Conservation (phyloP, 176 grass and related monocot genomes). For the Elaeis guineensis region DNA sequence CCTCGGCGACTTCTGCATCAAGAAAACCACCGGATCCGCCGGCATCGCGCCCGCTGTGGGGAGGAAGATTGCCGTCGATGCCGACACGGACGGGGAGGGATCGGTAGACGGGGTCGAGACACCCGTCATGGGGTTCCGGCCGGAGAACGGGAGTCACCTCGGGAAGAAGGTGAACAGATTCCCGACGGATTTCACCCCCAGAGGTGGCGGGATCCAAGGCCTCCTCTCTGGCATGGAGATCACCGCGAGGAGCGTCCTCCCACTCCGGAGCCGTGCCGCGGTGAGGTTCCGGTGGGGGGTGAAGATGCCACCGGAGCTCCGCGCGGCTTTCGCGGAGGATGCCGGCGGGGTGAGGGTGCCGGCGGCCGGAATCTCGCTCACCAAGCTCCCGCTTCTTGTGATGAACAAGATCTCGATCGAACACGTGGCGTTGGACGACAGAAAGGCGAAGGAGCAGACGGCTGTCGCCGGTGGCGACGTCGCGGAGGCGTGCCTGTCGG, state of each 20-base stretch:
- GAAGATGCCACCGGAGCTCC: constrained; percentile 48
- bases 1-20: constrained; percentile 67
- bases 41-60: constrained; percentile 3
- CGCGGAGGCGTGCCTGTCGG: constrained; percentile 1
- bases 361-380: constrained; percentile 23
- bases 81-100: constrained; percentile 9
- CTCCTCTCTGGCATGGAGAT: constrained; percentile 59
- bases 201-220: constrained; percentile 23
- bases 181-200: constrained; percentile 34
- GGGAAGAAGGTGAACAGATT: constrained; percentile 33
- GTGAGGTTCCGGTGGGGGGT: constrained; percentile 74
- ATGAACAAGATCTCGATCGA: constrained; percentile 84
- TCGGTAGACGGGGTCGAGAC: not conserved
- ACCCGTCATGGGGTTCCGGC: not conserved
- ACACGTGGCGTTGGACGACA: constrained; percentile 17
- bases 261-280: constrained; percentile 44
- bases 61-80: constrained; percentile 21
- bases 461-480: not conserved
- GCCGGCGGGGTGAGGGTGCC: constrained; percentile 7
- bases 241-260: constrained; percentile 58
- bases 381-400: constrained; percentile 68
- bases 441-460: constrained; percentile 7
- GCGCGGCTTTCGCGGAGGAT: constrained; percentile 11
- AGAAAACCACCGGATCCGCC: constrained; percentile 40
- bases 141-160: constrained; percentile 1